Conservation (phyloP, 768 basidiomycete species). For the Leccinum uliginosum region DNA sequence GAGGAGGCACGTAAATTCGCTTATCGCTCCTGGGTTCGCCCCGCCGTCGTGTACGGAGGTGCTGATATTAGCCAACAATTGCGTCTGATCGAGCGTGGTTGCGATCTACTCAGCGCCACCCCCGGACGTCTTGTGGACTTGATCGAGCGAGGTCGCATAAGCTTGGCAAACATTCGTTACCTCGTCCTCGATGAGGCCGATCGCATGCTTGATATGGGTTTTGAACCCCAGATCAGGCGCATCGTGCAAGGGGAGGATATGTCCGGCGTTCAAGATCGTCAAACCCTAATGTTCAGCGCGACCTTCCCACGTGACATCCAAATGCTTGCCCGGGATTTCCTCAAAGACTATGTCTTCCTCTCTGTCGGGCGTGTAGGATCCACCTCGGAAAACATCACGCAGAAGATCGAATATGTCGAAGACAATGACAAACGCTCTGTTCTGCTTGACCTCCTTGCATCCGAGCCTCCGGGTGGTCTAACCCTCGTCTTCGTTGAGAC, state of each 20-base stretch:
- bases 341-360: slow-evolving; percentile 98
- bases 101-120: slow-evolving; percentile 94
- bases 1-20: slow-evolving; percentile 99
- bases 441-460: slow-evolving; percentile 87
- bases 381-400: slow-evolving; percentile 99
- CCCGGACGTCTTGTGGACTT: slow-evolving; percentile 97
- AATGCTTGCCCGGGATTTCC: slow-evolving; percentile 90
- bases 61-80: slow-evolving; percentile 97
- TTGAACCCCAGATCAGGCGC: slow-evolving; percentile 97
- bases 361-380: slow-evolving; percentile 98
- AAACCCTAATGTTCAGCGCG: slow-evolving; percentile 99
- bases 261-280: slow-evolving; percentile 87
- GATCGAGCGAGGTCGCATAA: slow-evolving; percentile 96
- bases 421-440: slow-evolving; percentile 96
- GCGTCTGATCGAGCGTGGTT: slow-evolving; percentile 91
- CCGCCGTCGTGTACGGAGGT: slow-evolving; percentile 98
- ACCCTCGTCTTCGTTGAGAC: slow-evolving; percentile 99
- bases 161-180: slow-evolving; percentile 93
- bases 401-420: slow-evolving; percentile 98
- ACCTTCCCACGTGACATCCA: slow-evolving; percentile 99
- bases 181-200: slow-evolving; percentile 99
- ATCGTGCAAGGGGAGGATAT: slow-evolving; percentile 99
- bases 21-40: slow-evolving; percentile 98
- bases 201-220: slow-evolving; percentile 99
- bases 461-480: slow-evolving; percentile 65